phyloP scores from a whole-genome alignment of 805 yeast genomes.

The Blastobotrys americana region DNA sequence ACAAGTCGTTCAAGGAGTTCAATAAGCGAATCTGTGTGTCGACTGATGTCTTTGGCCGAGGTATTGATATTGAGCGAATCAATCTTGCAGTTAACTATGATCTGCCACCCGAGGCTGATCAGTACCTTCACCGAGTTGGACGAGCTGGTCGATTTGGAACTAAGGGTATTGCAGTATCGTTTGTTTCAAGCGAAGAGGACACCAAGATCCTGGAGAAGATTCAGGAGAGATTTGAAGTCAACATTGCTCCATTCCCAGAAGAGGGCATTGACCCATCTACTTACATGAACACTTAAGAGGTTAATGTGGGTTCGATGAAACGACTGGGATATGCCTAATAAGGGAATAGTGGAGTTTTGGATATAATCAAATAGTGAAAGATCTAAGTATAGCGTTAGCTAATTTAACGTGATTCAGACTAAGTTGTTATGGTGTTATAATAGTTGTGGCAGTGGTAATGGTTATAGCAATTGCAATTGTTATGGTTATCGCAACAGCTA shows the following conservation, averaged over 20 bases:
- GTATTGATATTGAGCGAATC: conserved; percentile 98
- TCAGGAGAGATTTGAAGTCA: conserved; percentile 96
- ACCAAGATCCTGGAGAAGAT: conserved; percentile 84
- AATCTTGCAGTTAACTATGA: conserved; percentile 97
- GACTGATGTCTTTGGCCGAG: conserved; percentile 98
- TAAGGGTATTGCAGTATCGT: conserved; percentile 92
- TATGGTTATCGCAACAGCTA: too few species aligned
- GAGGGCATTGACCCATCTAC: conserved; percentile 97
- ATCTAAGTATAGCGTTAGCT: too few species aligned
- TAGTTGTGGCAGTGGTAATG: too few species aligned
- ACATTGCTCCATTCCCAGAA: conserved; percentile 90
- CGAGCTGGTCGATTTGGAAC: conserved; percentile 99
- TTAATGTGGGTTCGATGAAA: too few species aligned
- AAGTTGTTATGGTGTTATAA: too few species aligned
- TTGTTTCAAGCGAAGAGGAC: conserved; percentile 79
- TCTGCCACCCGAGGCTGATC: conserved; percentile 93
- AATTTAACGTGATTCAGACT: too few species aligned
- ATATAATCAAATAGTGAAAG: too few species aligned
- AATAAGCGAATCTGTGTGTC: conserved; percentile 98
- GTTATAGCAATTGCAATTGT: too few species aligned
- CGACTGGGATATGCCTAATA: too few species aligned
- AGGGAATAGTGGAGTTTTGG: too few species aligned
- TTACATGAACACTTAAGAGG: conserved; percentile 97
- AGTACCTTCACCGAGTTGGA: conserved; percentile 97
- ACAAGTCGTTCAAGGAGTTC: conserved; percentile 94